Evolutionary conservation across 1,284 basidiomycete species (phyloP).

Genomic region (Apiotrichum gracile): DNA sequence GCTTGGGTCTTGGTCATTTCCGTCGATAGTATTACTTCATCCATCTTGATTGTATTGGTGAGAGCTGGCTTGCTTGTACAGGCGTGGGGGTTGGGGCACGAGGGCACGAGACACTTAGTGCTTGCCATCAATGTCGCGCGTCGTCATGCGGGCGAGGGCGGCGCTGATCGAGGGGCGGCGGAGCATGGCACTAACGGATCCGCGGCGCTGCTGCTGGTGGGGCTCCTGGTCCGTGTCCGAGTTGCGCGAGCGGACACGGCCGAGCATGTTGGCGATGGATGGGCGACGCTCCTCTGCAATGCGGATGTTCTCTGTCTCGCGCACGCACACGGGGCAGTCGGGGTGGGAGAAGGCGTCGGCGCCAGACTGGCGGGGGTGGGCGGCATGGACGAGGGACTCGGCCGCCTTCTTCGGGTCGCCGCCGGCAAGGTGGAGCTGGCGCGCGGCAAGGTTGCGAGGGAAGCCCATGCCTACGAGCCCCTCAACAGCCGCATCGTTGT

Average conservation of each 20-base stretch:
- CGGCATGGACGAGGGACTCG: constrained; percentile 16
- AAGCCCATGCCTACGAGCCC: constrained; percentile 15
- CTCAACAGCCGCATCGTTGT: not conserved
- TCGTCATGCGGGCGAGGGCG: constrained; percentile 9
- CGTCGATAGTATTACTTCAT: too few relatives aligned
- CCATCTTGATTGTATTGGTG: not conserved
- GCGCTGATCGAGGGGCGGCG: constrained; percentile 10
- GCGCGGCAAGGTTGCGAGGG: constrained; percentile 6
- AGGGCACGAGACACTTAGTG: not conserved
- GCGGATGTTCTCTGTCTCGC: constrained; percentile 11
- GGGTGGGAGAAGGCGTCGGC: constrained; percentile 42
- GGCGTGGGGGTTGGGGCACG: not conserved
- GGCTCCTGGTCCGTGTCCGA: not conserved
- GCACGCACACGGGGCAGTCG: constrained; percentile 18
- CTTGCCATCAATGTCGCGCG: constrained; percentile 7
- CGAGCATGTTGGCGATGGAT: constrained; percentile 4
- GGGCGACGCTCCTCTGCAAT: constrained; percentile 9
- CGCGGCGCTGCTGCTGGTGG: constrained; percentile 4
- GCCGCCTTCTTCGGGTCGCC: constrained; percentile 8
- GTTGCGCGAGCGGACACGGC: constrained; percentile 7
- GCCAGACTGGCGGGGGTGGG: constrained; percentile 18
- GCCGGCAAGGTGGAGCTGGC: constrained; percentile 6
- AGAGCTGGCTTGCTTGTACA: not conserved
- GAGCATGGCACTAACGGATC: constrained; percentile 13
- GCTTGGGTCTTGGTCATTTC: too few relatives aligned